Evolutionary conservation across 208 protist species (phyloP).

Genomic region (Porcisia hertigi): DNA sequence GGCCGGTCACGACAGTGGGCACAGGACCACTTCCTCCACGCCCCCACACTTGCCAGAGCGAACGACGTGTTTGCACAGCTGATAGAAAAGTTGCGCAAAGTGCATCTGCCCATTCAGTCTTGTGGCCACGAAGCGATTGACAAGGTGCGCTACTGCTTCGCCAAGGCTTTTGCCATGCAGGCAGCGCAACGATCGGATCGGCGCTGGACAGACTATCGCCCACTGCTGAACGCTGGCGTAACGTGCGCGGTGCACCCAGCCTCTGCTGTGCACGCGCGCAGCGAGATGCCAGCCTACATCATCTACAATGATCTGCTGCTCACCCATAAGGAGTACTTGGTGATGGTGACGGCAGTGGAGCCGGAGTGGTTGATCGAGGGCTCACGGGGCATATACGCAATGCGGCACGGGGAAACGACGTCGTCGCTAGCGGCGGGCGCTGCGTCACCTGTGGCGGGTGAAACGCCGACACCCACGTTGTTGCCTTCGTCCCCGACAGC

Average conservation of each 20-base stretch:
- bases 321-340: conserved; percentile 96
- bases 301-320: conserved; percentile 99
- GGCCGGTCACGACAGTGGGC: conserved; percentile 94
- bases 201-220: conserved; percentile 97
- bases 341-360: conserved; percentile 96
- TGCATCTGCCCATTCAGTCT: conserved; percentile 60
- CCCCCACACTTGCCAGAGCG: conserved; percentile 88
- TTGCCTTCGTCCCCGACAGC: neutral
- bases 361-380: conserved; percentile 95
- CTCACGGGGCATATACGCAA: conserved; percentile 67
- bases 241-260: conserved; percentile 97
- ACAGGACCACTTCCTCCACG: conserved; percentile 97
- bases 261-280: conserved; percentile 95
- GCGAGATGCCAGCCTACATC: conserved; percentile 97
- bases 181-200: conserved; percentile 91
- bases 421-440: neutral
- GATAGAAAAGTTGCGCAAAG: conserved; percentile 94
- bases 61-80: conserved; percentile 97
- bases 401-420: conserved; percentile 15
- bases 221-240: conserved; percentile 96
- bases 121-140: conserved; percentile 82
- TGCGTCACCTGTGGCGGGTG: neutral
- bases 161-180: conserved; percentile 96
- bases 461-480: neutral
- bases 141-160: conserved; percentile 94